Evolutionary conservation across 1,139 yeast species (phyloP), one percentile per base, ranked within the genome.

Genomic region (Blastobotrys aristatus): DNA sequence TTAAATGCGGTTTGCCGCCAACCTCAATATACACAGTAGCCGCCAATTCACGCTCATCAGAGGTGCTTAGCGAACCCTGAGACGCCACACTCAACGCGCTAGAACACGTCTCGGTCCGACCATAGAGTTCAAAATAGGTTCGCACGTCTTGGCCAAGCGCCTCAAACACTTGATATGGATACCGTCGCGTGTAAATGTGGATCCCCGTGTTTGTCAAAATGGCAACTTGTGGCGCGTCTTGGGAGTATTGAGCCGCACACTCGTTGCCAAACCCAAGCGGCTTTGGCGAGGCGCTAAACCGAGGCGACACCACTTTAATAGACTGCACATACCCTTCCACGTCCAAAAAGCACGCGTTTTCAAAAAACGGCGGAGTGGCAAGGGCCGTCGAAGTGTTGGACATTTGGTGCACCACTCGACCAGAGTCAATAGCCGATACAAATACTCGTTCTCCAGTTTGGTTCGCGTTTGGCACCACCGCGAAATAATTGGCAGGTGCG

Each of bases 241-340:
- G 53, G 45, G 84, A 70, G 60, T 87, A 90, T 62, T 90, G 97
- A 20, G 90, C 81, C 1, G 96, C 95, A 60, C 85, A 79, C 52
- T 82, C 81, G 62, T 90, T 90, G 4, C 89, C 78, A 62, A 82
- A 87, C 1, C 96, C 96, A 57, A 74, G 79, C 14, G 95, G 94
- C 41, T 77, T 77, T 38, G 76, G 68, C 0, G 90, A 76, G 0
- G 95, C 88, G 60, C 79, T 79, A 73, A 82, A 82, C 1, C 82
- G 70, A 17, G 88, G 81, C 0, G 88, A 78, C 44, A 88, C 64
- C 53, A 82, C 84, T 30, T 80, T 76, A 53, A 89, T 81, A 48
- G 84, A 87, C 59, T 83, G 90, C 31, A 88, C 81, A n/a, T 72
- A 70, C 1, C 80, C 80, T 49, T 79, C 78, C 17, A 80, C 75